Evolutionary conservation across 768 basidiomycete species (phyloP).

Genomic region (Tulasnella sp.): DNA sequence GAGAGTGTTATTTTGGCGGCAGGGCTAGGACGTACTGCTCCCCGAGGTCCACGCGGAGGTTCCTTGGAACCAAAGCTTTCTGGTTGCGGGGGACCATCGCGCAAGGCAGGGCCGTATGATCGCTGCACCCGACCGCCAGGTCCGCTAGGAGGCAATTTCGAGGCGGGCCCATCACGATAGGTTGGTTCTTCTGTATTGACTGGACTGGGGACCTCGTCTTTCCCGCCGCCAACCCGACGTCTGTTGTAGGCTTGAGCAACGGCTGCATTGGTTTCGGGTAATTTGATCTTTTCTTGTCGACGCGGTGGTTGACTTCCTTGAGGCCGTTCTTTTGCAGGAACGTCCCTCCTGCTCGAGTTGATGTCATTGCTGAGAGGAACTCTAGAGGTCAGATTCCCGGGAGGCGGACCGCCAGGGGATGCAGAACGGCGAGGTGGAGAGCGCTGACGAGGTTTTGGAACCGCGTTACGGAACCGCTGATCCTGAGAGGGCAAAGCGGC

Average conservation of each 20-base stretch:
- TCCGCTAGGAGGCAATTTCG: slow-evolving; percentile 3
- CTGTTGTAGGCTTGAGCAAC: slow-evolving; percentile 1
- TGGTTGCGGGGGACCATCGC: background rate
- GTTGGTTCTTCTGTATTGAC: background rate
- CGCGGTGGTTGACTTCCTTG: background rate
- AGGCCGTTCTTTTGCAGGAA: background rate
- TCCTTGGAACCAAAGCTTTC: background rate
- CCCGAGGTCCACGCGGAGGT: background rate
- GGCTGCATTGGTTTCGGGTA: background rate
- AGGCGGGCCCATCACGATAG: background rate
- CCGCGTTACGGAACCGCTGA: background rate
- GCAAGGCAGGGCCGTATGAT: background rate
- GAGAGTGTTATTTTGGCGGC: background rate
- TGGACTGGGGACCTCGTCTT: background rate
- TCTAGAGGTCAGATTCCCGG: background rate
- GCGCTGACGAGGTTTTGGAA: background rate
- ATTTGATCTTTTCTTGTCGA: background rate
- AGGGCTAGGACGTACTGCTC: background rate
- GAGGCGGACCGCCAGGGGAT: background rate
- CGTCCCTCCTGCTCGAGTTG: background rate
- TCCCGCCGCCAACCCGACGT: background rate
- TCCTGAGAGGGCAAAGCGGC: background rate
- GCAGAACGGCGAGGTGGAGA: background rate
- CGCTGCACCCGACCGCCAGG: background rate
- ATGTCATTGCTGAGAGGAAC: background rate